Evolutionary conservation across 768 basidiomycete genomes (phyloP), one percentile per base, ranked within the genome.

Genomic region (Collybia mongolica): DNA sequence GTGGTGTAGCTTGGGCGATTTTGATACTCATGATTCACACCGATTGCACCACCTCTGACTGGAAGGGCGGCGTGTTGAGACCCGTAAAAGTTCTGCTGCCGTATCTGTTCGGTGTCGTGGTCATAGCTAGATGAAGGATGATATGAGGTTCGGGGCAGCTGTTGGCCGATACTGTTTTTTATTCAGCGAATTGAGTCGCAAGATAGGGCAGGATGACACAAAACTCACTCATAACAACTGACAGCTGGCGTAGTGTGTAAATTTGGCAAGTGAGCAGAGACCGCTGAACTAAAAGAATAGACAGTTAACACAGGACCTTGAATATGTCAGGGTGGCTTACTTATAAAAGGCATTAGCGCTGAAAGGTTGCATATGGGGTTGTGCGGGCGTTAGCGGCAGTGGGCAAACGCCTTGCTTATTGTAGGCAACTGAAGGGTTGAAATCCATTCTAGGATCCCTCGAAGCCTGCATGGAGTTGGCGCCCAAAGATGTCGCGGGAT

Each of bases 331-430:
- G 14, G 11, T 6, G 32, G 32, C 75, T 43, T 56, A 81, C 86
- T 79, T 83, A 69, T 88, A 88, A 24, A 87, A 74, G 2, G 78
- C 69, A 14, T 71, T 54, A 1, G 77, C 60, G 22, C 56, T 49
- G 14, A 59, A 45, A 41, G 32, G 11, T 32, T 32, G 32, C 32
- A 14, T 32, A 32, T 32, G 32, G 11, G 11, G 3, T n/a, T 53
- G 54, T 42, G 23, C 52, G 53, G 23, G 52, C 54, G 36, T 52
- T 62, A 14, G 61, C 48, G 46, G 49, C 17, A 28, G 38, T 9
- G 48, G 28, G 3, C 28, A 43, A 11, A 15, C 38, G 20, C 39
- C 52, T 17, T 24, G 26, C 29, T 55, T 56, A 35, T 29, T 49
- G 58, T 82, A 81, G 17, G 82, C 79, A 44, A 74, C 54, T n/a